A percentile compares a stretch with the other conserved stretches of the same genome.
phyloP scores from a whole-genome alignment of 2,329 filamentous ascomycete species.

The Ceratocystis variospora region DNA sequence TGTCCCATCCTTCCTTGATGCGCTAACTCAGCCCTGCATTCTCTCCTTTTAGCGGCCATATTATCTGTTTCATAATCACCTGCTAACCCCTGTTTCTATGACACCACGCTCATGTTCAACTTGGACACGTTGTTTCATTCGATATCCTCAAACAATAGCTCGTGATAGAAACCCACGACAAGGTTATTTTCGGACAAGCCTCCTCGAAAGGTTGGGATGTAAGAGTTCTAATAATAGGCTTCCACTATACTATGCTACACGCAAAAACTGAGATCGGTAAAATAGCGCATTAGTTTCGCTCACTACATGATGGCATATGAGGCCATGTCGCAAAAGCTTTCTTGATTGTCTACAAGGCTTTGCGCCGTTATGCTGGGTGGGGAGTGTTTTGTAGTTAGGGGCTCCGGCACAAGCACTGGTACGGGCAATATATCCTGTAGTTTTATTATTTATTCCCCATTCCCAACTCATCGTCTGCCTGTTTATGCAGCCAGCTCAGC shows the following conservation, averaged over 20 bases:
- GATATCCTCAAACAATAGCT: not conserved
- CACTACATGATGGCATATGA: not conserved
- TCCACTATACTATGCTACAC: not conserved
- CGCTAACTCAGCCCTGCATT: not conserved
- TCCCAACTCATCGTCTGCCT: no score
- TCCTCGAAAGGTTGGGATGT: not conserved
- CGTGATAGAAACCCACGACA: not conserved
- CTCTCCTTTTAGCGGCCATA: not conserved
- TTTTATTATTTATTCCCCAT: no score
- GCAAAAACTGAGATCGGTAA: not conserved
- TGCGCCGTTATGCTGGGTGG: no score
- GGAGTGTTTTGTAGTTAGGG: no score
- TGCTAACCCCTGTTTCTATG: not conserved
- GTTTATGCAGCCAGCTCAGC: constrained; percentile 16
- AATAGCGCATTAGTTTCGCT: not conserved
- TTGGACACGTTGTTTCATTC: not conserved
- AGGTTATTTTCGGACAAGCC: not conserved
- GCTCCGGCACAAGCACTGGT: no score
- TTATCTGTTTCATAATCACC: not conserved
- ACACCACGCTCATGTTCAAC: not conserved
- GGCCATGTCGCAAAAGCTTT: not conserved
- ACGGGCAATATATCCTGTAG: no score
- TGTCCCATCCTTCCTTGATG: not conserved
- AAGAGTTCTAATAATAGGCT: not conserved
- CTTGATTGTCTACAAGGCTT: no score